Evolutionary conservation across 768 basidiomycete species (phyloP).

Genomic region (Sutorius australiensis): DNA sequence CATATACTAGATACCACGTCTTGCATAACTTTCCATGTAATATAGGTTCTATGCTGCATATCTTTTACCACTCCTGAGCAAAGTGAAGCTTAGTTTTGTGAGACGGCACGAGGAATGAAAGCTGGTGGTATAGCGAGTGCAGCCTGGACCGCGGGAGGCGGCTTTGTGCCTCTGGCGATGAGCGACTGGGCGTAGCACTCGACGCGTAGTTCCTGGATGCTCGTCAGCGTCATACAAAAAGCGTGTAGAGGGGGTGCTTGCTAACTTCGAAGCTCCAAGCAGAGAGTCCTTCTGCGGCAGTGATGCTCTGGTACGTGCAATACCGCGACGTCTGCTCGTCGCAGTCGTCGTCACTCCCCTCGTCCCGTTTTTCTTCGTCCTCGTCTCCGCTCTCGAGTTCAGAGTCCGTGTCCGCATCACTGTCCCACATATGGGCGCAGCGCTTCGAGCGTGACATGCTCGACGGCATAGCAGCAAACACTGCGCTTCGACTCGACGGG

Average conservation of each 20-base stretch:
- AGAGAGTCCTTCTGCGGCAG: constrained; percentile 20
- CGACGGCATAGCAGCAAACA: too few species aligned
- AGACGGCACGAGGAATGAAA: constrained; percentile 19
- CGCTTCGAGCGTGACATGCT: background rate
- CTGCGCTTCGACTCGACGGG: too few species aligned
- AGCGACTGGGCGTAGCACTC: constrained; percentile 32
- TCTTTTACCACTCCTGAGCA: background rate
- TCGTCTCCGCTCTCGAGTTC: background rate
- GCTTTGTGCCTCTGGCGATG: constrained; percentile 22
- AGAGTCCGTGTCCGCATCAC: background rate
- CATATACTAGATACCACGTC: constrained; percentile 5
- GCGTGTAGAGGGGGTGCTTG: background rate
- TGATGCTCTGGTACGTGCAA: constrained; percentile 27
- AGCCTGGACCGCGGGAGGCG: constrained; percentile 13
- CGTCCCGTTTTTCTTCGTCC: background rate
- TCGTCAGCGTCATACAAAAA: background rate
- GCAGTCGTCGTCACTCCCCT: background rate
- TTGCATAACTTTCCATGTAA: constrained; percentile 4
- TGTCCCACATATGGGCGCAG: background rate
- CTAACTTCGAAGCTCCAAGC: constrained; percentile 32
- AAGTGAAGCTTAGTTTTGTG: background rate
- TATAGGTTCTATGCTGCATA: background rate
- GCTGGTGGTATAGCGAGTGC: constrained; percentile 29
- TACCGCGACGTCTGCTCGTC: background rate
- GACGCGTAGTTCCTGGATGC: constrained; percentile 22